Evolutionary conservation across 1,284 basidiomycete species (phyloP).

Genomic region (Moesziomyces aphidis): DNA sequence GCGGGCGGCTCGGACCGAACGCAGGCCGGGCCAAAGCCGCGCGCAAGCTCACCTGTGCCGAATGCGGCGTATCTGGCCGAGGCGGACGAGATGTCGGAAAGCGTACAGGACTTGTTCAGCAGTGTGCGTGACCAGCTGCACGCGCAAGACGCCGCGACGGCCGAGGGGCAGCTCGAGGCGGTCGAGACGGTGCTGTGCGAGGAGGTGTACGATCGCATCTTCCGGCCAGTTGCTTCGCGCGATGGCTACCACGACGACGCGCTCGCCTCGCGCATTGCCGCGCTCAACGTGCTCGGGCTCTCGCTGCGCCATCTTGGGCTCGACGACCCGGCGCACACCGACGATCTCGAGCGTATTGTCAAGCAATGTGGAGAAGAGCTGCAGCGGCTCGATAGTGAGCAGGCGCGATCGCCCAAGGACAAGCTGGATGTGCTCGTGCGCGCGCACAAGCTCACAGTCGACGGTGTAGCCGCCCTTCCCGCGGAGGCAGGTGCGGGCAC

Average conservation of each 20-base stretch:
- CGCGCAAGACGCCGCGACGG: neutral
- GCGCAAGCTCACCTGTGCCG: constrained; percentile 60
- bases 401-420: constrained; percentile 77
- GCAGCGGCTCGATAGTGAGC: constrained; percentile 74
- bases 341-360: constrained; percentile 77
- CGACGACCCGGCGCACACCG: constrained; percentile 72
- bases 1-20: no score
- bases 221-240: constrained; percentile 77
- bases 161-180: constrained; percentile 73
- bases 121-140: constrained; percentile 70
- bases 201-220: constrained; percentile 79
- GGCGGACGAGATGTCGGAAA: constrained; percentile 70
- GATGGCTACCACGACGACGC: constrained; percentile 88
- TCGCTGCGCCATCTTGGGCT: constrained; percentile 87
- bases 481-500: constrained; percentile 1
- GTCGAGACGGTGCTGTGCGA: constrained; percentile 79
- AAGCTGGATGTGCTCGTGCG: constrained; percentile 83
- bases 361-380: constrained; percentile 83
- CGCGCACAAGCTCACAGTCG: constrained; percentile 84
- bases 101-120: constrained; percentile 81
- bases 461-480: constrained; percentile 68
- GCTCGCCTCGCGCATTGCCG: constrained; percentile 85
- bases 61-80: constrained; percentile 63
- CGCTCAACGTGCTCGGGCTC: constrained; percentile 88
- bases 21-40: neutral